Evolutionary conservation across 495 filamentous ascomycete species (phyloP).

Genomic region (Hypoxylon trugodes): DNA sequence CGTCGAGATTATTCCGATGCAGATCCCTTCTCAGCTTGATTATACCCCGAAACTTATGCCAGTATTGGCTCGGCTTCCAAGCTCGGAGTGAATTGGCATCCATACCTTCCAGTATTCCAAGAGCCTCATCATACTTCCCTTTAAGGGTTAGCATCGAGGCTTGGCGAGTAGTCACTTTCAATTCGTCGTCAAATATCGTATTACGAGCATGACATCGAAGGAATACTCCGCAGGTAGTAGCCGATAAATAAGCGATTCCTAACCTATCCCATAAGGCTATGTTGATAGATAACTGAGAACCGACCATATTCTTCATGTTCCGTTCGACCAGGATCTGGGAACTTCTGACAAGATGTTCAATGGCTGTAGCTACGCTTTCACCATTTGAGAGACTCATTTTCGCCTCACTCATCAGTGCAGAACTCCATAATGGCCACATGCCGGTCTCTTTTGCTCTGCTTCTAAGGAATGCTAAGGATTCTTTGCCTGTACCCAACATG

Average conservation of each 20-base stretch:
- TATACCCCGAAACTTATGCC: slow-evolving; percentile 76
- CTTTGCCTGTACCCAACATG: slow-evolving; percentile 79
- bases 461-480: slow-evolving; percentile 84
- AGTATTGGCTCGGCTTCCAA: slow-evolving; percentile 81
- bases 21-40: slow-evolving; percentile 76
- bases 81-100: slow-evolving; percentile 72
- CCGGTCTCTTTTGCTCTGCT: slow-evolving; percentile 86
- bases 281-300: slow-evolving; percentile 74
- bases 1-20: slow-evolving; percentile 72
- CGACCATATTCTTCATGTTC: slow-evolving; percentile 74
- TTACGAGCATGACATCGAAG: slow-evolving; percentile 72
- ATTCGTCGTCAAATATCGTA: slow-evolving; percentile 77
- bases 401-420: slow-evolving; percentile 85
- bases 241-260: slow-evolving; percentile 72
- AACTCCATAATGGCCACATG: slow-evolving; percentile 87
- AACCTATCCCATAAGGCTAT: slow-evolving; percentile 80
- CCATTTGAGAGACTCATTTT: slow-evolving; percentile 79
- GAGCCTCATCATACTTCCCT: slow-evolving; percentile 77
- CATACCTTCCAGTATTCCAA: slow-evolving; percentile 69
- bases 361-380: slow-evolving; percentile 77
- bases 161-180: slow-evolving; percentile 65
- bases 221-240: slow-evolving; percentile 76
- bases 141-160: slow-evolving; percentile 55
- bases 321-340: slow-evolving; percentile 83
- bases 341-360: slow-evolving; percentile 81